phyloP scores from a whole-genome alignment of 2,329 filamentous ascomycete genomes.

The Aspergillus flavus region DNA sequence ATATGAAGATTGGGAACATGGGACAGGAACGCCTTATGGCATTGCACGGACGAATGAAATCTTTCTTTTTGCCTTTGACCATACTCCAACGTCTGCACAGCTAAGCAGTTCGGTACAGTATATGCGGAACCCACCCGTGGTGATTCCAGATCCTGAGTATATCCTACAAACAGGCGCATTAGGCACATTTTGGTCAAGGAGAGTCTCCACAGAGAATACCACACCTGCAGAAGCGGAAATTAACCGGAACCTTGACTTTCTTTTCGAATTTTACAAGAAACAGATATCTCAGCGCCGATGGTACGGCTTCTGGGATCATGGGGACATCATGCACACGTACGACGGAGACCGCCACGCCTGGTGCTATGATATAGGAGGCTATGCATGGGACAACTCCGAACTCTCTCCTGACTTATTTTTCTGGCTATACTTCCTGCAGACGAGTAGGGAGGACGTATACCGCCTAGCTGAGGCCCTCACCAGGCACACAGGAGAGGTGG shows the following conservation, averaged over 20 bases:
- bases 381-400: conserved; percentile 67
- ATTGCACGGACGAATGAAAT: conserved; percentile 62
- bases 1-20: conserved; percentile 63
- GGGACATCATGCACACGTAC: conserved; percentile 66
- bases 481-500: conserved; percentile 63
- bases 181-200: conserved; percentile 57
- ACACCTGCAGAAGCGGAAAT: conserved; percentile 35
- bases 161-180: conserved; percentile 57
- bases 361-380: conserved; percentile 67
- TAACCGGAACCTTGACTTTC: conserved; percentile 58
- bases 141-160: conserved; percentile 53
- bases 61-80: conserved; percentile 55
- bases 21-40: conserved; percentile 59
- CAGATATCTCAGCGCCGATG: conserved; percentile 62
- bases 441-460: conserved; percentile 60
- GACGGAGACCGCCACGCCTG: conserved; percentile 61
- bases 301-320: conserved; percentile 67
- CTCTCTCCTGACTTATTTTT: conserved; percentile 65
- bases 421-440: conserved; percentile 65
- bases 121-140: conserved; percentile 56
- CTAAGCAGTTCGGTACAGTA: conserved; percentile 49
- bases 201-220: conserved; percentile 18
- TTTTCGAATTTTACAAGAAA: conserved; percentile 58
- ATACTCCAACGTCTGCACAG: conserved; percentile 54
- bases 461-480: conserved; percentile 62